phyloP scores from a whole-genome alignment of 106 monocot genomes.

The Narthecium ossifragum region DNA sequence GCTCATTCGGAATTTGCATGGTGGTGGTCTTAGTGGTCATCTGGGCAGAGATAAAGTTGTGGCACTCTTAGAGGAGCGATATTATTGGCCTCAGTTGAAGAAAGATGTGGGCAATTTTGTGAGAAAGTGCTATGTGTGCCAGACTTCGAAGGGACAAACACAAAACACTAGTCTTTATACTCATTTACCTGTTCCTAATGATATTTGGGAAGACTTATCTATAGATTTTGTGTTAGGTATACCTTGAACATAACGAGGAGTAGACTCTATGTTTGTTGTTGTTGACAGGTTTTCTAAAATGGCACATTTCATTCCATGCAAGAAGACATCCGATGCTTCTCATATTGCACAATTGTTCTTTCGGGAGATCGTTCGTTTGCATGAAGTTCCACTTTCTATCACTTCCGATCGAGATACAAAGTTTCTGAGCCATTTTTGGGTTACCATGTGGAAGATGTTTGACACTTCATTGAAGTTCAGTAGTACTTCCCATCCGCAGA shows the following conservation, averaged over 20 bases:
- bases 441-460: not conserved
- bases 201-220: not conserved
- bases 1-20: constrained; percentile 4
- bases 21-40: not conserved
- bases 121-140: not conserved
- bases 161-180: constrained; percentile 8
- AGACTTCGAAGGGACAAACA: not conserved
- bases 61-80: not conserved
- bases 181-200: not conserved
- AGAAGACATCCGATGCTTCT: constrained; percentile 21
- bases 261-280: constrained; percentile 12
- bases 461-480: not conserved
- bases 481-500: not conserved
- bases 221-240: constrained; percentile 10
- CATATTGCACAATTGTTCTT: constrained; percentile 21
- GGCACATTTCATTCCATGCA: constrained; percentile 12
- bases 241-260: not conserved
- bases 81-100: constrained; percentile 6
- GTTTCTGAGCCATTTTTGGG: constrained; percentile 8
- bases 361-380: constrained; percentile 11
- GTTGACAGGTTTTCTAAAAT: constrained; percentile 33
- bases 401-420: constrained; percentile 7
- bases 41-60: constrained; percentile 1
- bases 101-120: not conserved
- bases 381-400: constrained; percentile 14